Conservation (phyloP, 2,329 filamentous ascomycete genomes). For the Drechslerella dactyloides region DNA sequence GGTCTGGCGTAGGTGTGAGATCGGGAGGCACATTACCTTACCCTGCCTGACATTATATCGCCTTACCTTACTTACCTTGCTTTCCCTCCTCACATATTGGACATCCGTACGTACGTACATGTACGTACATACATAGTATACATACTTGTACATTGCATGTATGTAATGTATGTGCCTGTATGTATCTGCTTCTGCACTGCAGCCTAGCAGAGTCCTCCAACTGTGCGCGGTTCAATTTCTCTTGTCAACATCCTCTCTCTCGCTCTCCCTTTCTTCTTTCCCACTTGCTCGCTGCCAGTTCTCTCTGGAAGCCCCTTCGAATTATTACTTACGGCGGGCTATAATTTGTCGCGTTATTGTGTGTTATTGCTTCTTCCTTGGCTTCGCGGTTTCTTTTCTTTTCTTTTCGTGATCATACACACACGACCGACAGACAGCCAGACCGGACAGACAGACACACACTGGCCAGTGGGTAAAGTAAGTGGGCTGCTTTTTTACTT, state of each 20-base stretch:
- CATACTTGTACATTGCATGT: not conserved
- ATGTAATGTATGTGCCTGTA: constrained; percentile 14
- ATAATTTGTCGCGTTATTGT: not conserved
- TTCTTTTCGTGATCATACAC: constrained; percentile 1
- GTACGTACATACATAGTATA: not conserved
- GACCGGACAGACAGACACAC: too few species aligned
- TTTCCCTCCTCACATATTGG: too few species aligned
- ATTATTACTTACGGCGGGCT: not conserved
- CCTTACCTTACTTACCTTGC: too few species aligned
- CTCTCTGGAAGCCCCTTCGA: constrained; percentile 9
- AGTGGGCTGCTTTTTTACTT: constrained; percentile 10
- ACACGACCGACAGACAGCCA: not conserved
- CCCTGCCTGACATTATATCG: not conserved
- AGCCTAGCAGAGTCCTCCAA: constrained; percentile 49
- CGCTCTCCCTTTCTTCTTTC: constrained; percentile 29
- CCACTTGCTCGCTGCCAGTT: not conserved
- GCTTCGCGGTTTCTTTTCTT: constrained; percentile 10
- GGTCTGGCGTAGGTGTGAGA: not conserved
- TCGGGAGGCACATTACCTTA: constrained; percentile 1
- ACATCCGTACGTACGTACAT: too few species aligned
- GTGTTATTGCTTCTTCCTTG: constrained; percentile 24
- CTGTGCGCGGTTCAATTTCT: constrained; percentile 42
- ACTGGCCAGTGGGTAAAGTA: too few species aligned
- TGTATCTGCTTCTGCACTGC: constrained; percentile 18
- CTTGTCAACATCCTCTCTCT: constrained; percentile 30